Evolutionary conservation across 306 rosid genomes (phyloP).

Genomic region (Canavalia ensiformis): DNA sequence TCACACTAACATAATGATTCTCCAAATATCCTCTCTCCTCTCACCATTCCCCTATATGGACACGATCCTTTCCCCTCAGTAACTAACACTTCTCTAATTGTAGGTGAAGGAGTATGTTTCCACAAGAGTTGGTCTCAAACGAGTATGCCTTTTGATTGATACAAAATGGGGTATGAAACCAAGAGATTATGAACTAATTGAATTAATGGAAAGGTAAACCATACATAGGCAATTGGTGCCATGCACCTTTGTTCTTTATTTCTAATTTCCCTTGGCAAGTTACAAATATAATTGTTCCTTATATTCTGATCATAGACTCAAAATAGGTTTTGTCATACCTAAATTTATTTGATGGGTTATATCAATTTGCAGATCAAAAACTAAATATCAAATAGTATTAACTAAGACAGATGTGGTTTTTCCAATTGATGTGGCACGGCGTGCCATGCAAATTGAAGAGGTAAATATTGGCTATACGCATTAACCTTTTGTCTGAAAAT

Average conservation of each 20-base stretch:
- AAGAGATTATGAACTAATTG: slow-evolving; percentile 85
- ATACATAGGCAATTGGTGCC: slow-evolving; percentile 3
- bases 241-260: slow-evolving; percentile 13
- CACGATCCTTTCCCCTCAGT: no score
- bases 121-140: slow-evolving; percentile 82
- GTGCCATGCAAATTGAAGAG: slow-evolving; percentile 95
- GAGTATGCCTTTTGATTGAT: slow-evolving; percentile 89
- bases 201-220: slow-evolving; percentile 91
- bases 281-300: slow-evolving; percentile 3
- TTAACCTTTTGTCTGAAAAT: neutral
- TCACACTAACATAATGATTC: no score
- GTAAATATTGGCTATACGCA: slow-evolving; percentile 48
- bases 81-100: slow-evolving; percentile 30
- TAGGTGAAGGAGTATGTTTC: slow-evolving; percentile 96
- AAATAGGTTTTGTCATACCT: slow-evolving; percentile 3
- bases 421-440: slow-evolving; percentile 94
- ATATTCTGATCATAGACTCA: slow-evolving; percentile 30
- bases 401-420: slow-evolving; percentile 85
- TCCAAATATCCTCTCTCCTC: no score
- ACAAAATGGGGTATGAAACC: slow-evolving; percentile 99
- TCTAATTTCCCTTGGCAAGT: neutral
- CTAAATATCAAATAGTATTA: slow-evolving; percentile 88
- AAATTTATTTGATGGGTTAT: slow-evolving; percentile 37
- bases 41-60: no score
- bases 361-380: slow-evolving; percentile 72